Base-by-base conservation (phyloP, 345 rosid genomes). In the Psidium guajava region DNA sequence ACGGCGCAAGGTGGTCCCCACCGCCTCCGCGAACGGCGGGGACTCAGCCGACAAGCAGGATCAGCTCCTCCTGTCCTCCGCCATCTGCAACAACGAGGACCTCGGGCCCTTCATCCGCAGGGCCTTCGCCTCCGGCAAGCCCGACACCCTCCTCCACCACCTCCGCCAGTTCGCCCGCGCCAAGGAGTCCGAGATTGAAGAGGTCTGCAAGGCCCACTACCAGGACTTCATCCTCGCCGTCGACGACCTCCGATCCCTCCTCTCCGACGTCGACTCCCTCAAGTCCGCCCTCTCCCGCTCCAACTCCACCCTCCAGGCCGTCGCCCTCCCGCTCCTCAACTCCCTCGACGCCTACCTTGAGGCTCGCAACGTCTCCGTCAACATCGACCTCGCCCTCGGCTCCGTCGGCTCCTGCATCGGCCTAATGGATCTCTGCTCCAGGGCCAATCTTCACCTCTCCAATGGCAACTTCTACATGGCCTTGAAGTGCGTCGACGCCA, bases 201-300 rank as follows among this genome's bases (percentile, higher is more conserved):
- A 95, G 87, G 98, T 97, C 47, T 97, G 99, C 87, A 95, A 95
- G 84, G 98, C 98, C 87, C 99, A 95, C 93, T 95, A 97, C 86
- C 99, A 97, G 84, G 99, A 97, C 86, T 97, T 97, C 92, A 97
- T 95, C 86, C 90, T 92, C 73, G 99, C 99, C 87, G 99, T 97
- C 64, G 99, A 97, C 87, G 99, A 95, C 87, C 99, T 97, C 85
- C 95, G 98, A 89, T 97, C 99, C 77, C 95, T 97, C 55, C 96
- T 97, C 89, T 97, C 98, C 74, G 99, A 97, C 86, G 99, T 95
- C 81, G 99, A 97, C 52, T 94, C 95, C 8, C 95, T 97, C 81
- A 97, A 97, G 89, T 94, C 99, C 80, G 89, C 99, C 25, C 96
- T 97, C 56, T 93, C 92, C 54, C 98, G 94, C 83, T 97, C 99